phyloP scores from a whole-genome alignment of 2,329 filamentous ascomycete genomes.

The Fusarium sp. region DNA sequence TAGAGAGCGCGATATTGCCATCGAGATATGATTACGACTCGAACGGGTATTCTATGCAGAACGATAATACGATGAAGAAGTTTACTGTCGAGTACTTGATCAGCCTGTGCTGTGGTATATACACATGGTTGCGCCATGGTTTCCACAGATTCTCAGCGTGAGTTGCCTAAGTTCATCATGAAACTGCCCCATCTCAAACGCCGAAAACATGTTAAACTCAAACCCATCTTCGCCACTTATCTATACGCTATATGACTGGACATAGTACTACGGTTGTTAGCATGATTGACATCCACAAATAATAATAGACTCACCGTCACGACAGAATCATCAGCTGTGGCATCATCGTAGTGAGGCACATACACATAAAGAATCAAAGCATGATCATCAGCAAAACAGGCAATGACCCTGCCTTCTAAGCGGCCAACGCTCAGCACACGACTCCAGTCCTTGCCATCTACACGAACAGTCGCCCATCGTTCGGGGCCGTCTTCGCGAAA shows the following conservation, averaged over 20 bases:
- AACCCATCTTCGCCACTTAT: background rate
- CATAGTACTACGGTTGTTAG: slow-evolving; percentile 57
- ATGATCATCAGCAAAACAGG: slow-evolving; percentile 86
- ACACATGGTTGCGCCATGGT: background rate
- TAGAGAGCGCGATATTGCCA: slow-evolving; percentile 35
- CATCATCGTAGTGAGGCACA: slow-evolving; percentile 77
- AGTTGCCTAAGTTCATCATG: slow-evolving; percentile 18
- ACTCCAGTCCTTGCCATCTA: slow-evolving; percentile 96
- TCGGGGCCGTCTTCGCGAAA: slow-evolving; percentile 83
- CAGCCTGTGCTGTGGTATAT: background rate
- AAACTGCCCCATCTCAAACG: slow-evolving; percentile 17
- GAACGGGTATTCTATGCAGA: slow-evolving; percentile 21
- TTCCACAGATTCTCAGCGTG: background rate
- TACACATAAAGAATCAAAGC: slow-evolving; percentile 88
- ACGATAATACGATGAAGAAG: slow-evolving; percentile 41
- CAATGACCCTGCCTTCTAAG: slow-evolving; percentile 90
- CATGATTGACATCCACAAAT: background rate
- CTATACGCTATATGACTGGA: slow-evolving; percentile 58
- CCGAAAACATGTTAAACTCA: slow-evolving; percentile 7
- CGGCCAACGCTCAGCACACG: slow-evolving; percentile 92
- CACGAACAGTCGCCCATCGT: slow-evolving; percentile 88
- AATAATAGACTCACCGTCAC: slow-evolving; percentile 69
- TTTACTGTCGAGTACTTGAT: slow-evolving; percentile 4
- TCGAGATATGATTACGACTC: slow-evolving; percentile 30
- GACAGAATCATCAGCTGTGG: slow-evolving; percentile 75